Base-by-base conservation (phyloP, 208 protist genomes). In the Porcisia hertigi region DNA sequence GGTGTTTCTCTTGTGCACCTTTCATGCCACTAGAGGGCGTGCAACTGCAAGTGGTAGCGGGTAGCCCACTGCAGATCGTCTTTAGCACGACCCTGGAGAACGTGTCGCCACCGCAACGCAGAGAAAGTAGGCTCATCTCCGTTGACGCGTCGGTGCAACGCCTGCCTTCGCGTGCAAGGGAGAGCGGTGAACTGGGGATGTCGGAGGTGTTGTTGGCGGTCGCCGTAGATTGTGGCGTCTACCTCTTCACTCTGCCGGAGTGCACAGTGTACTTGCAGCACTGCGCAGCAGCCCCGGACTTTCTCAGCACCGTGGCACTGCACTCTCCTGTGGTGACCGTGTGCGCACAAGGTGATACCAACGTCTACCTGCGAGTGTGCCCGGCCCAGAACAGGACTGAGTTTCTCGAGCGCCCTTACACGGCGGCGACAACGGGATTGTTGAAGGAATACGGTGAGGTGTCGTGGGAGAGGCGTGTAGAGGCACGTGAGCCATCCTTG, bases 1-100 rank as follows among this genome's bases (percentile, higher is more conserved):
- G 39, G 58, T 80, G 52, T 81, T 78, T 53, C 60, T 80, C 3
- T 49, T 80, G 66, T 85, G 75, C 75, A 49, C 55, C 16, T 36
- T 63, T 75, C 45, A 64, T 16, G 43, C 16, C 9, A 16, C 69
- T 41, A 30, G 71, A 73, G 5, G 65, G 47, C 9, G 78, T 76
- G 43, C 53, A 76, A 64, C 67, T 88, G 79, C 73, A 78, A 57
- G 73, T 85, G 65, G 69, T 88, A 45, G 49, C 73, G 5, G 62
- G 74, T 8, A 67, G 76, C 63, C 80, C 84, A n/a, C 75, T 88
- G 60, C 79, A 77, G 49, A 63, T 88, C 39, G 65, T 81, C n/a
- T 65, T 60, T 14, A 67, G 53, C 47, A 71, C 74, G 45, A 45
- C 76, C 20, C 53, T 83, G 12, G 75, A 82, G 65, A 73, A 53